Percentiles rank a stretch among this genome's conserved stretches.
Evolutionary conservation across 2,329 filamentous ascomycete genomes (phyloP).

Genomic region (Apiospora marii): DNA sequence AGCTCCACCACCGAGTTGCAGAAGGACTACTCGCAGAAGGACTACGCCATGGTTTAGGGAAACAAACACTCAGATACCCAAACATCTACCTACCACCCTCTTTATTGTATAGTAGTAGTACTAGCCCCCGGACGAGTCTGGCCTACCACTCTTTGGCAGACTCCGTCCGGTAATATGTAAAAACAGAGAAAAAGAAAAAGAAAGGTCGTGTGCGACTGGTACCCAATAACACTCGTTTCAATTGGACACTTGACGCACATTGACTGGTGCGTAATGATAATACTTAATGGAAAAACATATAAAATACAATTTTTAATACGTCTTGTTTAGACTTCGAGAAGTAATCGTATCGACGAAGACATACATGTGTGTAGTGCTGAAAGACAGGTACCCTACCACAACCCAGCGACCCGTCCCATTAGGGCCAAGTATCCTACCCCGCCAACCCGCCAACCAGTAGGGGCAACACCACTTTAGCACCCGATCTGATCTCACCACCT

Average conservation of each 20-base stretch:
- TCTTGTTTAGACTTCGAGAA: too few relatives aligned
- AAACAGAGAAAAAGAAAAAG: background rate
- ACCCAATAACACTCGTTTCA: background rate
- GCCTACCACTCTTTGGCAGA: background rate
- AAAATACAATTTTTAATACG: too few relatives aligned
- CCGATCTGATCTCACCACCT: too few relatives aligned
- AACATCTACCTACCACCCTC: background rate
- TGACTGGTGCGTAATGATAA: background rate
- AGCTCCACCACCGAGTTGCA: constrained; percentile 21
- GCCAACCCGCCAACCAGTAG: too few relatives aligned
- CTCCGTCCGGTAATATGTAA: background rate
- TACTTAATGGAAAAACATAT: too few relatives aligned
- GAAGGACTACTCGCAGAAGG: constrained; percentile 22
- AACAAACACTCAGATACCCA: background rate
- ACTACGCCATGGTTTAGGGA: constrained; percentile 11
- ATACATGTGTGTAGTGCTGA: too few relatives aligned
- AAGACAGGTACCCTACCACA: too few relatives aligned
- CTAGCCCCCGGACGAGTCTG: background rate
- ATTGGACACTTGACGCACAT: background rate
- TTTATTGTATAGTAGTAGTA: background rate
- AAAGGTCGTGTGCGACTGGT: constrained; percentile 2
- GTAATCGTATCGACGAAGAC: too few relatives aligned
- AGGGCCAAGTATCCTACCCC: too few relatives aligned
- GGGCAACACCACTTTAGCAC: too few relatives aligned
- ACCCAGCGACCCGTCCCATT: too few relatives aligned